Evolutionary conservation across 306 rosid genomes (phyloP), one percentile per base, ranked within the genome.

Genomic region (Prunus armeniaca): DNA sequence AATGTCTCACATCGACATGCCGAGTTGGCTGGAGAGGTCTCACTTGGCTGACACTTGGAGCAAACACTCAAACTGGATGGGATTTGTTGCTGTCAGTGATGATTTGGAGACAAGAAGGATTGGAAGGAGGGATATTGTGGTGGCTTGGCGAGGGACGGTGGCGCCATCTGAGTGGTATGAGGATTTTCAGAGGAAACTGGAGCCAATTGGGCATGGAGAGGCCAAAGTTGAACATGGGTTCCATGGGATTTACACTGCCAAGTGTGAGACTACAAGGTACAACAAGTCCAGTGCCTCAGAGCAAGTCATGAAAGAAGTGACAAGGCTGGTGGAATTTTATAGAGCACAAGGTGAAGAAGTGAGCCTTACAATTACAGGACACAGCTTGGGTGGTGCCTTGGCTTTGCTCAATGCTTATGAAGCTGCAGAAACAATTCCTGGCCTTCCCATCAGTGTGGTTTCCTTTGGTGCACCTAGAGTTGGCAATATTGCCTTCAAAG

Each of bases 401-500:
- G 92, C 95, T 17, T 38, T 85, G 56, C 82, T 89, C 2, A 88
- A 84, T 56, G 97, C 93, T 0, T 84, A 88, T 47, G 95, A 88
- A 67, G 90, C 81, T 8, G 90, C 86, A 6, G 6, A 46, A 0
- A 65, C 78, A 4, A 24, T 85, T 55, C 85, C 86, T 1, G 67
- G 67, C 5, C 69, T 86, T 13, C 86, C 87, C 24, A 17, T 91
- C 3, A 80, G 80, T 66, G 97, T 89, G 14, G 57, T 91, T 38
- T 87, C 97, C 45, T 91, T 91, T 45, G 97, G 92, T 9, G 91
- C 90, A 2, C 97, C 94, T 0, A 78, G 94, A 73, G 94, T 91
- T 4, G 97, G 94, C 20, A 91, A 91, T 78, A 47, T 70, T 25
- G 88, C 88, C 9, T 91, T 89, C 75, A 80, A 75, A 47, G 90